Conservation (phyloP, 768 basidiomycete genomes). For the Amylocystis lapponica region DNA sequence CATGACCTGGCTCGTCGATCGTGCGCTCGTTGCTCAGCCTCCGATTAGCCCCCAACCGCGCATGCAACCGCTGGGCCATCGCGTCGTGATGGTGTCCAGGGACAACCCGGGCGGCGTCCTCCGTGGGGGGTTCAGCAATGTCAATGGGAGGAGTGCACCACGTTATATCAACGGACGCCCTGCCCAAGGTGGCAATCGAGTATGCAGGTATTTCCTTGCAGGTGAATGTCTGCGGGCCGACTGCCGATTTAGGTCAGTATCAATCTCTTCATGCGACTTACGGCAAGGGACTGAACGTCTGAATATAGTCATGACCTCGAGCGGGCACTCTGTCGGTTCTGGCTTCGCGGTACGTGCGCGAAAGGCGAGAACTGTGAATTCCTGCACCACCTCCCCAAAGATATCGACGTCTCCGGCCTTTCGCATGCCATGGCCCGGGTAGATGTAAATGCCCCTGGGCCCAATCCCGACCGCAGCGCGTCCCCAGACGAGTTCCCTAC, state of each 20-base stretch:
- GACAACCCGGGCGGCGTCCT: conserved; percentile 35
- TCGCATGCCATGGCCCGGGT: conserved; percentile 64
- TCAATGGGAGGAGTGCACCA: conserved; percentile 20
- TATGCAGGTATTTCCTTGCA: conserved; percentile 94
- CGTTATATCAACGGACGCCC: conserved; percentile 52
- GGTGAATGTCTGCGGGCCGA: conserved; percentile 95
- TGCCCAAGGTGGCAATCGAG: conserved; percentile 59
- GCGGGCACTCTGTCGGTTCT: conserved; percentile 92
- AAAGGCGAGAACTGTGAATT: conserved; percentile 98
- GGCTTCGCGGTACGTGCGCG: conserved; percentile 95
- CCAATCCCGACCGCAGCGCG: conserved; percentile 31
- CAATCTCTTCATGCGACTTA: background rate
- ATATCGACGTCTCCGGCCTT: conserved; percentile 71
- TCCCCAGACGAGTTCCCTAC: conserved; percentile 70
- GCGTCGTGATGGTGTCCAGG: conserved; percentile 60
- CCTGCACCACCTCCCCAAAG: conserved; percentile 83
- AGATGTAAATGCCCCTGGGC: conserved; percentile 44
- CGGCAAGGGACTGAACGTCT: too few species aligned
- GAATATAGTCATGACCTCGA: conserved; percentile 84
- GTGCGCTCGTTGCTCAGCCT: conserved; percentile 45
- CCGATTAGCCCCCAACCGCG: conserved; percentile 32
- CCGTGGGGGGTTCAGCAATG: conserved; percentile 32
- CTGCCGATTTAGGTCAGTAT: conserved; percentile 89
- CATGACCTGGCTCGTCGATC: conserved; percentile 92
- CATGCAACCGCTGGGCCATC: conserved; percentile 59